Evolutionary conservation across 2,329 filamentous ascomycete species (phyloP).

Genomic region (Sarocladium strictum): DNA sequence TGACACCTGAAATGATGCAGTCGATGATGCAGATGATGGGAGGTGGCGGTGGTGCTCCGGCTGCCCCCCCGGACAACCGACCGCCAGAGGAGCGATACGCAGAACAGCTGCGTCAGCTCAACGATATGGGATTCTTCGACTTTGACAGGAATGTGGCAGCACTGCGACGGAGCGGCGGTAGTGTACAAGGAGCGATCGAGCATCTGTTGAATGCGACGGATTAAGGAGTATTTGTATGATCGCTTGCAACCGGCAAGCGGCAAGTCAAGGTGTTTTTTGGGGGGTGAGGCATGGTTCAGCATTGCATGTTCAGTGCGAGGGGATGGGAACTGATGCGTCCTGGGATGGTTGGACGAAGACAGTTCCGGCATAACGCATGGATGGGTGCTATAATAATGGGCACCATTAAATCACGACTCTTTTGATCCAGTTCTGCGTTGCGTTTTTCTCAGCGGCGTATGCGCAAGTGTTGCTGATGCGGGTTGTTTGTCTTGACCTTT

Average conservation of each 20-base stretch:
- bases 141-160: conserved; percentile 91
- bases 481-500: too few species aligned
- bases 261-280: neutral
- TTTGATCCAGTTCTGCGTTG: neutral
- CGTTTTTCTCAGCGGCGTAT: too few species aligned
- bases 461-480: too few species aligned
- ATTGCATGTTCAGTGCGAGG: neutral
- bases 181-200: conserved; percentile 86
- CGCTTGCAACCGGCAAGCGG: neutral
- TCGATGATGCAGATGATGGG: conserved; percentile 46
- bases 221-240: conserved; percentile 10
- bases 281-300: neutral
- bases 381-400: neutral
- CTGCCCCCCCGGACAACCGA: conserved; percentile 68
- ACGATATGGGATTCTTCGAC: conserved; percentile 98
- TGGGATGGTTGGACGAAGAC: too few species aligned
- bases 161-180: conserved; percentile 81
- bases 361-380: neutral
- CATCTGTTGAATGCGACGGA: conserved; percentile 49
- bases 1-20: conserved; percentile 51
- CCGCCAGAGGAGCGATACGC: conserved; percentile 93
- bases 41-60: conserved; percentile 27
- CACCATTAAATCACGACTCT: neutral
- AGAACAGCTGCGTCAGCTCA: conserved; percentile 83
- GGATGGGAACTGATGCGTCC: too few species aligned